Conservation (phyloP, 441 rosid genomes). For the Populus hybrid region DNA sequence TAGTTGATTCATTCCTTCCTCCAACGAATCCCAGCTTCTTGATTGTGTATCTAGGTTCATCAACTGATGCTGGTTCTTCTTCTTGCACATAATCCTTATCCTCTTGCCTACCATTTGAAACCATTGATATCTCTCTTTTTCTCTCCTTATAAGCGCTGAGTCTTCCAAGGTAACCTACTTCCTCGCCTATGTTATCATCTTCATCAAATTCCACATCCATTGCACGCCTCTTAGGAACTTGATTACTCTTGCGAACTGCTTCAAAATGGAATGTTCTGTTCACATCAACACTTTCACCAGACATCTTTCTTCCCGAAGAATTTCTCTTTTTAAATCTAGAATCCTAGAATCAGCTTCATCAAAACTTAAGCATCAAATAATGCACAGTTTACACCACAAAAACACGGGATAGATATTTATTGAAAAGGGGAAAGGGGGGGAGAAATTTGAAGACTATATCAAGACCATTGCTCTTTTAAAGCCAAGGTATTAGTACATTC, state of each 20-base stretch:
- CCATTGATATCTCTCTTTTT: conserved; percentile 30
- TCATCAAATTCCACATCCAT: conserved; percentile 54
- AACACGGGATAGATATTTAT: background rate
- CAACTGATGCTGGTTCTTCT: conserved; percentile 43
- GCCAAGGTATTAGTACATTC: background rate
- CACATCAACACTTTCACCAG: conserved; percentile 20
- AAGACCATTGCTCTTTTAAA: background rate
- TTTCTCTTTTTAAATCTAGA: conserved; percentile 22
- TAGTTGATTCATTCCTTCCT: conserved; percentile 46
- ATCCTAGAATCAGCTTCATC: conserved; percentile 2
- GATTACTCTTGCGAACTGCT: conserved; percentile 62
- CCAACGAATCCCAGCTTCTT: conserved; percentile 54
- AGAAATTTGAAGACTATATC: background rate
- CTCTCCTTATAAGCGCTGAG: conserved; percentile 43
- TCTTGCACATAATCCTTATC: conserved; percentile 30
- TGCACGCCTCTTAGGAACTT: conserved; percentile 60
- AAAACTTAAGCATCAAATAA: conserved; percentile 3
- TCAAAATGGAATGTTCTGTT: conserved; percentile 34
- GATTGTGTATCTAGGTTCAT: conserved; percentile 44
- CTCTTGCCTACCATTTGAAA: conserved; percentile 38
- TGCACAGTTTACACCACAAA: background rate
- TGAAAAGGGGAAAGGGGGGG: background rate
- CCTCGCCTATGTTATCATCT: conserved; percentile 49
- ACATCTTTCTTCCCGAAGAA: conserved; percentile 32
- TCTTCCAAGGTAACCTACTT: conserved; percentile 65